phyloP scores from a whole-genome alignment of 2,329 filamentous ascomycete species.

The Sarocladiaceae sp. region DNA sequence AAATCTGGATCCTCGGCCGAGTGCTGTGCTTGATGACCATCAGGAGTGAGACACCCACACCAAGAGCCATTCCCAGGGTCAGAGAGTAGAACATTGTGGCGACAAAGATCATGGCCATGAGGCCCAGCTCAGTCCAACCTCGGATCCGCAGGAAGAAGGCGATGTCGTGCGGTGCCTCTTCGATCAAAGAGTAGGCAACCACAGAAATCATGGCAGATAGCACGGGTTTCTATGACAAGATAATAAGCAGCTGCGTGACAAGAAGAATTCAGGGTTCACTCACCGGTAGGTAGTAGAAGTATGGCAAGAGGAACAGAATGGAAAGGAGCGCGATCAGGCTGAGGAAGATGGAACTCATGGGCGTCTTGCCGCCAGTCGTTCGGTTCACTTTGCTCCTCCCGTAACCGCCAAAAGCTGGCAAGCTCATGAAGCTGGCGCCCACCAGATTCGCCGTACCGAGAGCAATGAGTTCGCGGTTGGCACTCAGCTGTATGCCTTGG shows the following conservation, averaged over 20 bases:
- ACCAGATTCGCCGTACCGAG: slow-evolving; percentile 87
- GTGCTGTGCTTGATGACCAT: slow-evolving; percentile 88
- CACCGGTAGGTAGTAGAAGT: slow-evolving; percentile 93
- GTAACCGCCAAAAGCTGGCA: slow-evolving; percentile 94
- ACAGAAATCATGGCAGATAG: slow-evolving; percentile 92
- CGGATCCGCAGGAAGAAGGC: slow-evolving; percentile 80
- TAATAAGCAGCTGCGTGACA: neutral
- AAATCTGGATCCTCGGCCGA: slow-evolving; percentile 88
- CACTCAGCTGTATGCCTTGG: slow-evolving; percentile 73
- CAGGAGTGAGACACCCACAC: slow-evolving; percentile 83
- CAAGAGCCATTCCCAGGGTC: slow-evolving; percentile 86
- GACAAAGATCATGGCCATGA: slow-evolving; percentile 87
- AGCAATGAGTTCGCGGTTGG: slow-evolving; percentile 90
- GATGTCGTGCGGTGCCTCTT: slow-evolving; percentile 91
- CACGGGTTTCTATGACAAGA: slow-evolving; percentile 80
- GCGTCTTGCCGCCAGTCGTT: slow-evolving; percentile 83
- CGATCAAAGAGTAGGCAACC: slow-evolving; percentile 88
- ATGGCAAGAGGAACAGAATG: slow-evolving; percentile 76
- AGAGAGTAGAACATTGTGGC: slow-evolving; percentile 94
- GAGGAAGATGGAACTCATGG: slow-evolving; percentile 87
- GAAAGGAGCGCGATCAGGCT: slow-evolving; percentile 76
- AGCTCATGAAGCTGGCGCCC: slow-evolving; percentile 83
- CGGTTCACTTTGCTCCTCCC: slow-evolving; percentile 93
- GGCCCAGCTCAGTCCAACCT: slow-evolving; percentile 76
- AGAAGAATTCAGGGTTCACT: slow-evolving; percentile 27